Evolutionary conservation across 2,329 filamentous ascomycete species (phyloP), one percentile per base, ranked within the genome.

Genomic region (Phialophora tarda): DNA sequence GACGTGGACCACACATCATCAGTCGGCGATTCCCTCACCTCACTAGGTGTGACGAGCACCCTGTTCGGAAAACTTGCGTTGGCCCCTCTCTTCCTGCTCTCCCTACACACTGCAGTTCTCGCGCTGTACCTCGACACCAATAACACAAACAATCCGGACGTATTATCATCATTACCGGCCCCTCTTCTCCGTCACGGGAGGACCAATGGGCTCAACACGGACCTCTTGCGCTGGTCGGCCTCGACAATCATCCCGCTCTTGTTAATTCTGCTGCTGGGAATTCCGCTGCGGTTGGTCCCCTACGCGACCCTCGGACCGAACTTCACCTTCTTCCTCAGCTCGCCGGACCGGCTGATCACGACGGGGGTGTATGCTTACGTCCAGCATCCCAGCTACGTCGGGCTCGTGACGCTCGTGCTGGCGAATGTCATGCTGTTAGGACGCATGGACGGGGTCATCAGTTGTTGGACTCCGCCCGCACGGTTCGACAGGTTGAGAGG

Each of bases 371-470:
- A 86, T 66, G 67, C 69, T 21, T 82, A 81, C 66, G 73, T 85
- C 2, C 83, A 85, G 70, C 83, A 86, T 70, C 83, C 84, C 1
- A 83, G 83, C 62, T 86, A 86, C 65, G 80, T 80, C 0, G 84
- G 81, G 3, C 23, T 53, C 0, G 53, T 81, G 1, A 10, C 77
- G 0, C 32, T 81, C 2, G 68, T 85, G 64, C 48, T 53, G 3
- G 23, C 17, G 4, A 53, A 53, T 28, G 23, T 17, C 4, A 26
- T 53, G 21, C 8, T 53, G n/a, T n/a, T 53, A 3, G 48, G 21
- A 12, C 23, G 26, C 12, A 24, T 23, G 23, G 48, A 28, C 21
- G 38, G 38, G 38, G 23, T 53, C 10, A 5, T 26, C 1, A 17
- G 48, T 53, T 28, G 11, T n/a, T 53, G 48, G 48, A 28, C 10